These are phyloP conservation scores for Mycena amicta DNA, from an alignment of 768 basidiomycete species.

Conservation along the genomic window DNA sequence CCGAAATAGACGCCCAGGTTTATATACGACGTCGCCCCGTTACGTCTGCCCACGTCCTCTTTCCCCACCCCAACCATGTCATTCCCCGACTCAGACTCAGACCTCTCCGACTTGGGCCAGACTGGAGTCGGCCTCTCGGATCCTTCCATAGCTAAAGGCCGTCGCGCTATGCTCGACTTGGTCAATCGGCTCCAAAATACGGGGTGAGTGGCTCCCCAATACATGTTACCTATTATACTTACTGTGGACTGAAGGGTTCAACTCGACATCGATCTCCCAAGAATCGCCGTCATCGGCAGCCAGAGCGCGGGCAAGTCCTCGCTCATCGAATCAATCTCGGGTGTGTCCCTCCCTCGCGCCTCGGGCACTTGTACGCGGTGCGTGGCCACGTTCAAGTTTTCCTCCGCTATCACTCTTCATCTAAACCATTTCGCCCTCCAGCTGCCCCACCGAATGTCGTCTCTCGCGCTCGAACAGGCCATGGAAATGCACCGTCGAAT, in stretches of 20 bases:
- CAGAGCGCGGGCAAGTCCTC: conserved; percentile 81
- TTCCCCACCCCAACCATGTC: too few relatives aligned
- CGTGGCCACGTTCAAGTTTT: not conserved
- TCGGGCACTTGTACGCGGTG: conserved; percentile 80
- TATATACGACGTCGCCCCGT: too few relatives aligned
- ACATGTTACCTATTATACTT: not conserved
- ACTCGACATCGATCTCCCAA: conserved; percentile 70
- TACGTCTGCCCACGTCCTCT: too few relatives aligned
- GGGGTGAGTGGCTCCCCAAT: conserved; percentile 43
- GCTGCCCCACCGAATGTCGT: conserved; percentile 62
- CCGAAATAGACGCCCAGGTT: too few relatives aligned
- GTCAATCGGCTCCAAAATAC: conserved; percentile 63
- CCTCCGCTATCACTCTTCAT: not conserved
- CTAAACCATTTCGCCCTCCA: conserved; percentile 23
- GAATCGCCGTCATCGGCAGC: conserved; percentile 71
- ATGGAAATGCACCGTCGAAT: conserved; percentile 56
- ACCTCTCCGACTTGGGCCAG: too few relatives aligned
- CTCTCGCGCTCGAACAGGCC: conserved; percentile 40
- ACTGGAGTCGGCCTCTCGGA: conserved; percentile 54
- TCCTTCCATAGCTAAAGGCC: conserved; percentile 38
- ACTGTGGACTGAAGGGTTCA: conserved; percentile 51
- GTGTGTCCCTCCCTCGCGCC: conserved; percentile 68
- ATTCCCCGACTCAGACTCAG: too few relatives aligned
- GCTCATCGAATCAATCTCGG: conserved; percentile 75
- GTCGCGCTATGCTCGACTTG: conserved; percentile 57